Evolutionary conservation across 176 grass and related monocot species (phyloP), one percentile per base, ranked within the genome.

Genomic region (Cenchrus americanus): DNA sequence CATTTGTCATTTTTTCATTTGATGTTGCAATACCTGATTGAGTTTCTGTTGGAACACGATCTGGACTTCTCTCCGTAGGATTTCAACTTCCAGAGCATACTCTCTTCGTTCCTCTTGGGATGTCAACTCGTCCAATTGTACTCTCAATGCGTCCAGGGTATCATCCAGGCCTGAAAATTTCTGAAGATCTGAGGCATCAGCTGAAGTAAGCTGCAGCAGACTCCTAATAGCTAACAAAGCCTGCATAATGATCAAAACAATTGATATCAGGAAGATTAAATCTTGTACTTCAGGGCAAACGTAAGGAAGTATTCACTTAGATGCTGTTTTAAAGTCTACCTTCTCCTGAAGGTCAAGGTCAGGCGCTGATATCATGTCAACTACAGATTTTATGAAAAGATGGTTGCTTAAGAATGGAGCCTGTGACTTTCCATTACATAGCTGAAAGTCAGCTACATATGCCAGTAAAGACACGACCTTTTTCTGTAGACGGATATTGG

Each of bases 291-390:
- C 15, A 22, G n/a, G 52, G 1, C 2, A 77, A 77, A 57, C 6
- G 2, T 52, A 50, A 27, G 23, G 13, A 30, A 61, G 6, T 22
- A 23, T 77, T 77, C 47, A 32, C 7, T 5, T 32, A 60, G 21
- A 44, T 42, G 54, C 7, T 5, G 12, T 41, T 77, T 77, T 59
- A 15, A 59, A 32, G 75, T 24, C n/a, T 84, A 90, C 91, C 87
- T 93, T 93, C 60, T 93, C 91, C 83, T 93, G 91, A 68, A 93
- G 88, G 74, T 93, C 91, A 67, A 93, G 77, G 54, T 93, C 87
- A 66, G 81, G 21, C 1, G 32, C 74, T 80, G 77, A 80, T 77
- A 82, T 82, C 43, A 90, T 78, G 78, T 87, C 72, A 73, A 90
- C 84, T n/a, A 93, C 69, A 59, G 91, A 87, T 78, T 88, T 85